These are phyloP conservation scores for Musa beccarii DNA, from an alignment of 176 grass and related monocot species.

Conservation along the genomic window DNA sequence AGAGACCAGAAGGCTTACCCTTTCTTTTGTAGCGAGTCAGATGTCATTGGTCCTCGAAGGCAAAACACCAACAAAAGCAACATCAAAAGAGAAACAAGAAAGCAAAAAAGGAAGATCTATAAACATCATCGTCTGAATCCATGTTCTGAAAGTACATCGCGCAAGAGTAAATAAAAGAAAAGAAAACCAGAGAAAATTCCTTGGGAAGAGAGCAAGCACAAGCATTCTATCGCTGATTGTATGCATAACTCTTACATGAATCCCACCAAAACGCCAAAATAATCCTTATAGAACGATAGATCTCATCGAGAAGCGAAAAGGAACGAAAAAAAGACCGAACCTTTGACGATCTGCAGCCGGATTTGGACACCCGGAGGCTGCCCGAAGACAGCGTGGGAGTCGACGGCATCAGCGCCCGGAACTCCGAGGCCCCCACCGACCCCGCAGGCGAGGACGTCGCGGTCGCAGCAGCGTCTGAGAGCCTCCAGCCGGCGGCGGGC, in stretches of 20 bases:
- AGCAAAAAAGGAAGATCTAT: neutral
- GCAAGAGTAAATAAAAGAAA: no score
- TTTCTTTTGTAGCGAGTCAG: no score
- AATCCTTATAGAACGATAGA: neutral
- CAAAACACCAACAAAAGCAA: neutral
- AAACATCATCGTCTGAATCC: no score
- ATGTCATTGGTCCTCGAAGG: neutral
- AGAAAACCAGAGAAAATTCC: no score
- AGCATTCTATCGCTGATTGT: no score
- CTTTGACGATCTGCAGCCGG: slow-evolving; percentile 51
- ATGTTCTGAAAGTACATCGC: no score
- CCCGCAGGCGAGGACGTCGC: slow-evolving; percentile 10
- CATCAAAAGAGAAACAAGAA: neutral
- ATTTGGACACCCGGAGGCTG: slow-evolving; percentile 39
- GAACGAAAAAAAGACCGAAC: slow-evolving; percentile 21
- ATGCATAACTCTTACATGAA: no score
- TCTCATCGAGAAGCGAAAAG: neutral
- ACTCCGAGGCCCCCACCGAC: slow-evolving; percentile 10
- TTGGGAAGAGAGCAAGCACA: no score
- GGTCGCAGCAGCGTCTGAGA: slow-evolving; percentile 4
- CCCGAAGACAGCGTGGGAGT: slow-evolving; percentile 19
- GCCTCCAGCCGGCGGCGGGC: slow-evolving; percentile 4
- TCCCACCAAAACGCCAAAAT: neutral
- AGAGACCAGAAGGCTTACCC: neutral
- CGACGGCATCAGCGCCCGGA: slow-evolving; percentile 8